Base-by-base conservation (phyloP, 352 stramenopile genomes). In the Phytopythium ostracodes region DNA sequence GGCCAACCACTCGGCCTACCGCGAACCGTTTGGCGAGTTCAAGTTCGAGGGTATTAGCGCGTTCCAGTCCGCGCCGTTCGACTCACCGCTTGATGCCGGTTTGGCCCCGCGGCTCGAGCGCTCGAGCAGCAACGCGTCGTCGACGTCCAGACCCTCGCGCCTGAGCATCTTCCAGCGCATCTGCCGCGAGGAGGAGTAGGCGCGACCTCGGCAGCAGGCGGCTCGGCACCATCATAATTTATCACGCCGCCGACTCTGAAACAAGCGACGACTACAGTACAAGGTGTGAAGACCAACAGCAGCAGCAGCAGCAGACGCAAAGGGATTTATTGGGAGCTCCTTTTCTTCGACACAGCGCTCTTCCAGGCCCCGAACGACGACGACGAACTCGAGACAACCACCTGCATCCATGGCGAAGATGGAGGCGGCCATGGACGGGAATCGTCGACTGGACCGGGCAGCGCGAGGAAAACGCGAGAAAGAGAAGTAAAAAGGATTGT, bases 151-250 rank as follows among this genome's bases (percentile, higher is more conserved):
- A n/a, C n/a, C n/a, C n/a, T n/a, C n/a, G 22, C 81, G 84, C 17
- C 72, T 93, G 57, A 89, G 78, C 27, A 84, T 93, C 59, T 93
- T 93, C 69, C 81, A 90, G 71, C 79, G 81, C 62, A 93, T 93
- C 62, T 93, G 84, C 64, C 81, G 79, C 43, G 84, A 93, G 67
- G 77, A 84, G 47, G 71, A 75, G 42, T 82, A 85, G 51, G 55
- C 25, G 11, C 18, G 29, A 1, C 29, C 4, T 24, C 42, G 36
- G 11, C 51, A 25, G 33, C 25, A 8, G 31, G 31, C 29, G 31
- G 29, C 66, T 51, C 61, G 59, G 59, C 56, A 63, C 66, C 60
- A 66, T 64, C 52, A 77, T 80, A 80, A 80, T 80, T 80, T 80
- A 80, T 80, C 69, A 73, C 62, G 55, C 55, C 42, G 25, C 55